Evolutionary conservation across 129 eudicot genomes (phyloP), one percentile per base, ranked within the genome.

Genomic region (Tagetes patula): DNA sequence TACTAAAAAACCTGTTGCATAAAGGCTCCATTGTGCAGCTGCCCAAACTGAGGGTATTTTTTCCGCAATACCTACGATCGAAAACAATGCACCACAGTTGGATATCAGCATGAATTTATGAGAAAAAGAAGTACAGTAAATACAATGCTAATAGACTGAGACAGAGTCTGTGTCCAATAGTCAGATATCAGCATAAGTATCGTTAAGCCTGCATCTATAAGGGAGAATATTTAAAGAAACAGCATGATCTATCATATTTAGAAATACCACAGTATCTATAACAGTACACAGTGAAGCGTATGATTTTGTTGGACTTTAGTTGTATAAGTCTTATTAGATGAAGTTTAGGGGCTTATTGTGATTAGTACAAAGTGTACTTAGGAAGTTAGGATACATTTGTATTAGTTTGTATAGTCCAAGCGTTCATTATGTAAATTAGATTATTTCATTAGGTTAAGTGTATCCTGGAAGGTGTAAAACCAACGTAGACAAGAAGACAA

Each of bases 1-100:
- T 9, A 6, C 69, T 9, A 31, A 47, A 56, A 50, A 82, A 94
- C 98, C 97, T 94, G 97, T 77, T 94, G 96, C 98, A 94, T 94
- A 79, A 86, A 94, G 45, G 88, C 69, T 40, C 96, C 98, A 83
- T 94, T 94, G 61, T 90, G 85, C 71, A 82, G 91, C 87, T 94
- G 98, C 62, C 97, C 97, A 75, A 94, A 90, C 71, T 94, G 97
- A 79, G 98, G 96, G 75, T 82, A 94, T 82, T 94, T 90, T 68
- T 87, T 90, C 77, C 92, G 88, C 87, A 94, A 75, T 56, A 84
- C 92, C 98, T 90, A 81, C 65, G 9, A 64, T 77, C 14, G 52
- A 30, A 67, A 42, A 31, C 48, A 14, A 79, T 11, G 59, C 47
- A 71, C 54, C 77, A 80, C 31, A 33, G 14, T 59, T 47, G 69